Base-by-base conservation (phyloP, 2,329 filamentous ascomycete species). In the Parastagonospora avenae region DNA sequence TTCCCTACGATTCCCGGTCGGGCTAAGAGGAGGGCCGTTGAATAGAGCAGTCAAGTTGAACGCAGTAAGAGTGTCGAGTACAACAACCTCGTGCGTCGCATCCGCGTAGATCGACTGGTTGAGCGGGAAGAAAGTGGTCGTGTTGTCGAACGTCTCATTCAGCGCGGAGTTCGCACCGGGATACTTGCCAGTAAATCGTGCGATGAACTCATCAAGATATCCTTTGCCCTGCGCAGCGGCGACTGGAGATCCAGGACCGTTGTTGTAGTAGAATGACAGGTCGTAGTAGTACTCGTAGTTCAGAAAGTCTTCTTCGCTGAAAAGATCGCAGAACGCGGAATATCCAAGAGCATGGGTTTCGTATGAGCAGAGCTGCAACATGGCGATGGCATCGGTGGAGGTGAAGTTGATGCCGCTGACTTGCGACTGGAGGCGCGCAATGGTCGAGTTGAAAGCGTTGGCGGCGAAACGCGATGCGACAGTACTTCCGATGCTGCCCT, bases 241-340 rank as follows among this genome's bases (percentile, higher is more conserved):
- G 3, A 69, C 66, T 4, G 66, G 66, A 4, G 63, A 67, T 5
- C 67, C 66, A 8, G 63, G 63, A 0, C 67, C 63, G 46, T 70
- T 70, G 57, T 70, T 68, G 55, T 64, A 67, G 55, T 67, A 69
- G 60, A 76, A 63, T 49, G 71, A 71, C 28, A 79, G 59, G 48
- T 79, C 76, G 54, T 70, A 76, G 59, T 70, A 76, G 59, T 79
- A 78, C 44, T 78, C 76, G 47, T 72, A 77, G 52, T 76, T 76
- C 8, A 77, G 28, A 50, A 74, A 79, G 48, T 79, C 76, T 46
- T 77, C 57, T 38, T 77, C 63, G 40, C 60, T 75, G 60, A 78
- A 79, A 8, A 79, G 64, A 5, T 50, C 37, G 54, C 76, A 79
- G 63, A 78, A 78, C 2, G 70, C 60, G 0, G 76, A 77, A 56